Evolutionary conservation across 1,284 basidiomycete genomes (phyloP).

Genomic region (Ustilago nuda): DNA sequence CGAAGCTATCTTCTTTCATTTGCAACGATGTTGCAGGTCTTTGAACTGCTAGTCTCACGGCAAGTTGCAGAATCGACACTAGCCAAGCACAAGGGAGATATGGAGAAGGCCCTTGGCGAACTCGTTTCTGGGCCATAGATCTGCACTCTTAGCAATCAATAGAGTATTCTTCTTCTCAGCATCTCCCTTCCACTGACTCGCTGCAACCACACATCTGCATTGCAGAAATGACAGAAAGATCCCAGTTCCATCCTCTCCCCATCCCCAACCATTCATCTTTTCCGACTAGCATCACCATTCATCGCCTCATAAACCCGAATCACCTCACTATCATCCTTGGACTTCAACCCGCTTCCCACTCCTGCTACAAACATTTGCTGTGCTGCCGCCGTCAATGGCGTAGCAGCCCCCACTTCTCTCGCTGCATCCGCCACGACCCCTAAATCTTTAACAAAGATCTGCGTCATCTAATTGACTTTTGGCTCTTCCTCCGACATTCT

Average conservation of each 20-base stretch:
- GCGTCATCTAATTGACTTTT: slow-evolving; percentile 17
- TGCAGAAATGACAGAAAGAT: too few species aligned
- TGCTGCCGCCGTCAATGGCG: slow-evolving; percentile 24
- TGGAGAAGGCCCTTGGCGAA: slow-evolving; percentile 42
- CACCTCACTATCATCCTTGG: slow-evolving; percentile 30
- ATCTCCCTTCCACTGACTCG: neutral
- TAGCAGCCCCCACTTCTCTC: slow-evolving; percentile 16
- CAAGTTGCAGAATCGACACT: slow-evolving; percentile 49
- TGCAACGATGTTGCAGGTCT: slow-evolving; percentile 1
- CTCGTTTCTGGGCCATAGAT: slow-evolving; percentile 31
- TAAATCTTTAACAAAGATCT: slow-evolving; percentile 36
- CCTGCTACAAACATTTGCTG: slow-evolving; percentile 33
- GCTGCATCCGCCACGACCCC: slow-evolving; percentile 29
- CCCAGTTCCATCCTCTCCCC: too few species aligned
- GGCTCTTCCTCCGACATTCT: slow-evolving; percentile 35
- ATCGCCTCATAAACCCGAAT: slow-evolving; percentile 35
- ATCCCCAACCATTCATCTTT: neutral
- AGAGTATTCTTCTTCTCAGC: neutral
- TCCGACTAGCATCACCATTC: slow-evolving; percentile 11
- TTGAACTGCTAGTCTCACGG: slow-evolving; percentile 46
- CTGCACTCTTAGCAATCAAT: neutral
- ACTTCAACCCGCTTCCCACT: slow-evolving; percentile 16
- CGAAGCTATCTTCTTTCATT: neutral
- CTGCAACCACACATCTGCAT: neutral
- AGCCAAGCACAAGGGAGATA: slow-evolving; percentile 48